phyloP scores from a whole-genome alignment of 257 asterid species.

The Capsicum rhomboideum region DNA sequence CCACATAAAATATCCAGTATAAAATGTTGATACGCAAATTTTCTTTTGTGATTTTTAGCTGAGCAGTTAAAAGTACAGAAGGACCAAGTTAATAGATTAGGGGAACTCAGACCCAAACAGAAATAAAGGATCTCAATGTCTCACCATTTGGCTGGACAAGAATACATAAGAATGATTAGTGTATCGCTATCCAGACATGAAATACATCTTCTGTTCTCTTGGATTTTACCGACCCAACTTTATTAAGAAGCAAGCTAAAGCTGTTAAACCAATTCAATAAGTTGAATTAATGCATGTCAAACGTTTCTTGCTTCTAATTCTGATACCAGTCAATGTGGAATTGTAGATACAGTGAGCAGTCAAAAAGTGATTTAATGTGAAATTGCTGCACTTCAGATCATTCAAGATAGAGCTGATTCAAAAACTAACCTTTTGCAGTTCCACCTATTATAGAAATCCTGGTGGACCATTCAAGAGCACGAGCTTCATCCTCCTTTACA shows the following conservation, averaged over 20 bases:
- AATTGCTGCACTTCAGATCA: neutral
- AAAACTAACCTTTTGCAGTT: slow-evolving; percentile 65
- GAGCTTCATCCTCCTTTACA: slow-evolving; percentile 45
- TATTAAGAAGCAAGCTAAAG: neutral
- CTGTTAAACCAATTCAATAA: neutral
- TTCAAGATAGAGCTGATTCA: neutral
- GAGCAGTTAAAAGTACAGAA: neutral
- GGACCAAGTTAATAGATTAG: neutral
- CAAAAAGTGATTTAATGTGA: neutral
- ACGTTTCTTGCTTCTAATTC: neutral
- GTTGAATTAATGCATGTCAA: neutral
- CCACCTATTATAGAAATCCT: slow-evolving; percentile 68
- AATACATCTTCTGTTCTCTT: neutral
- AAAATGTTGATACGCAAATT: neutral
- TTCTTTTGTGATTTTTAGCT: neutral
- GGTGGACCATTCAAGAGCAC: slow-evolving; percentile 65
- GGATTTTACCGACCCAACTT: neutral
- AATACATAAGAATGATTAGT: neutral
- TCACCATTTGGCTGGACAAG: neutral
- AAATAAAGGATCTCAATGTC: neutral
- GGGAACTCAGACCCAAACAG: neutral
- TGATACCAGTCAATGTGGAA: neutral
- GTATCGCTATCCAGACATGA: neutral
- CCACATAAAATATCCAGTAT: neutral
- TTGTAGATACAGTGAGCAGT: neutral